Evolutionary conservation across 163 green algal species (phyloP), one percentile per base, ranked within the genome.

Genomic region (Chlorella variabilis): DNA sequence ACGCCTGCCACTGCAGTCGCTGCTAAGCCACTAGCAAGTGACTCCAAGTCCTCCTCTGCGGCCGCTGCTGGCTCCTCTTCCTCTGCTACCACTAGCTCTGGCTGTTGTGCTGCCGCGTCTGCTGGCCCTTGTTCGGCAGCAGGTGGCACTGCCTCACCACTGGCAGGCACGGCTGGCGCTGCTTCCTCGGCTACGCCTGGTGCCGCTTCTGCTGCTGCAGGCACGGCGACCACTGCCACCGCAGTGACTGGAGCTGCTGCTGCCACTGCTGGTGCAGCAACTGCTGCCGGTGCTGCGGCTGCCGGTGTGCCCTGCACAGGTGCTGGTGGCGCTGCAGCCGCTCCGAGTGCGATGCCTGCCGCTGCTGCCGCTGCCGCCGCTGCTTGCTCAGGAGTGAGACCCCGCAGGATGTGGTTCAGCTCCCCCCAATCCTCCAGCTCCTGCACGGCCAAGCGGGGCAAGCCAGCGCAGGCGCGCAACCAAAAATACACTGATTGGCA

Each of bases 401-500:
- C 87, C 7, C 39, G 54, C 36, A 92, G 77, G 11, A 90, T n/a
- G 1, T 48, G 59, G 58, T 89, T 79, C 6, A 95, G 81, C 78
- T 95, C 90, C 0, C 89, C 91, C 84, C 86, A 93, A 75, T 95
- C 92, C 62, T 95, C 92, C 34, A 94, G 66, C 59, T 95, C 92
- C 68, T 94, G 90, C 5, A 94, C n/a, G n/a, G n/a, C n/a, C n/a
- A n/a, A n/a, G n/a, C n/a, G n/a, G n/a, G n/a, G 3, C 29, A 62
- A 34, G 1, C 31, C 8, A 38, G 41, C 29, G 39, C 21, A 61
- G 27, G 15, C 36, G 27, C n/a, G n/a, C n/a, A n/a, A n/a, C n/a
- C n/a, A n/a, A n/a, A n/a, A n/a, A n/a, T n/a, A n/a, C n/a, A n/a
- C n/a, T n/a, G n/a, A n/a, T n/a, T n/a, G n/a, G n/a, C n/a, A n/a